Evolutionary conservation across 306 rosid species (phyloP).

Genomic region (Fragaria vesca): DNA sequence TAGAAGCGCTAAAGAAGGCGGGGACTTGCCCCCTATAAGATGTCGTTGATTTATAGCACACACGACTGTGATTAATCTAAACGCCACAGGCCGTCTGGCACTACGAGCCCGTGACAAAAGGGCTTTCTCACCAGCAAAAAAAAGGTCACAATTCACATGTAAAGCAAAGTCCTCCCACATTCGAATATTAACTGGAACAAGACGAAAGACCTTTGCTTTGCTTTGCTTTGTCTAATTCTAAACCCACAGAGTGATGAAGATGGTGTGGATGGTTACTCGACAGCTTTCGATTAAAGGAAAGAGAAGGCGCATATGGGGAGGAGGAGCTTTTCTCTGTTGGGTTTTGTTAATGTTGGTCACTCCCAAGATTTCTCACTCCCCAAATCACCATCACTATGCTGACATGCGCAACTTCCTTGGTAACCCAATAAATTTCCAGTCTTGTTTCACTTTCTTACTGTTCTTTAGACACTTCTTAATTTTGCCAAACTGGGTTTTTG

Average conservation of each 20-base stretch:
- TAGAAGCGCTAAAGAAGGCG: background rate
- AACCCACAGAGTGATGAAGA: background rate
- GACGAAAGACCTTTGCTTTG: background rate
- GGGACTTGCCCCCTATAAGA: background rate
- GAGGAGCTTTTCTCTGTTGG: constrained; percentile 38
- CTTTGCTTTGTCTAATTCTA: background rate
- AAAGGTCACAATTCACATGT: background rate
- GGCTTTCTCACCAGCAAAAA: background rate
- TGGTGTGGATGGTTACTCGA: constrained; percentile 46
- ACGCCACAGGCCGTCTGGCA: background rate
- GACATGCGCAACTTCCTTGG: constrained; percentile 75
- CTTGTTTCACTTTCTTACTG: background rate
- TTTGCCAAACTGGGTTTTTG: constrained; percentile 29
- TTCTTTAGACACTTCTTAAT: background rate
- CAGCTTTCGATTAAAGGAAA: constrained; percentile 35
- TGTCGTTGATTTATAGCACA: no score
- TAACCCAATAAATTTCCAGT: constrained; percentile 19
- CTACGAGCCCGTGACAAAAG: background rate
- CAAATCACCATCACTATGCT: constrained; percentile 41
- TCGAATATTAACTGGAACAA: constrained; percentile 1
- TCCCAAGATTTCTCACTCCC: constrained; percentile 55
- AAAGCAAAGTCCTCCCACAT: background rate
- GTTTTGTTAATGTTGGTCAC: constrained; percentile 37
- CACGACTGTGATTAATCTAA: background rate
- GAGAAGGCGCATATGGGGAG: constrained; percentile 36